Base-by-base conservation (phyloP, 1,284 basidiomycete genomes). In the Chondrostereum purpureum region DNA sequence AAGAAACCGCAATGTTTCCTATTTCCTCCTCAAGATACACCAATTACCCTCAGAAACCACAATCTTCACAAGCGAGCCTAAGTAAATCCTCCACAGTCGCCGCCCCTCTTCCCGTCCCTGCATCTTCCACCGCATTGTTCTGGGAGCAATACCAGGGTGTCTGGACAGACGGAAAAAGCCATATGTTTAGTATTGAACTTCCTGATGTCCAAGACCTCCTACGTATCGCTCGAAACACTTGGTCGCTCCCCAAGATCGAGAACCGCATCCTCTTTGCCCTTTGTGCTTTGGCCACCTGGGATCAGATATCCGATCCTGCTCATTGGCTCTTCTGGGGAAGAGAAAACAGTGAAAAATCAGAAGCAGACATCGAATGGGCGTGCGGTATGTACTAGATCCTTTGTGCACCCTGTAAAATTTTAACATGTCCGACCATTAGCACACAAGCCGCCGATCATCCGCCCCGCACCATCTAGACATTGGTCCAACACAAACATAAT, bases 281-380 rank as follows among this genome's bases (percentile, higher is more conserved):
- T 40, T 67, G 68, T 10, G 72, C 72, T 5, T 62, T 76, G 37
- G 62, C 65, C 11, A 65, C 72, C 21, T 64, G 70, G 39, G 62
- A 68, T 44, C 55, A 59, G 19, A 66, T 65, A 13, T 55, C 58
- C 14, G 62, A 70, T 55, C 63, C 63, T 8, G 65, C 62, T 5
- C 70, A 73, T 52, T 69, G 69, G 70, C 55, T 73, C 42, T 71
- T 76, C 53, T 76, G 73, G 73, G 60, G 58, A 43, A 59, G 62
- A 44, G 60, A 61, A 24, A 61, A 57, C 45, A 66, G 64, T 53
- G 48, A 53, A 39, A 50, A 57, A 41, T 69, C 66, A 8, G 68
- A 66, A 16, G 59, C 57, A 24, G 53, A 64, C 22, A 67, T 75
- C 33, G 66, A 67, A 50, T 62, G 61, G 42, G 64, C 72, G 43